Evolutionary conservation across 2,329 filamentous ascomycete genomes (phyloP), one percentile per base, ranked within the genome.

Genomic region (Teratosphaeriaceae sp.): DNA sequence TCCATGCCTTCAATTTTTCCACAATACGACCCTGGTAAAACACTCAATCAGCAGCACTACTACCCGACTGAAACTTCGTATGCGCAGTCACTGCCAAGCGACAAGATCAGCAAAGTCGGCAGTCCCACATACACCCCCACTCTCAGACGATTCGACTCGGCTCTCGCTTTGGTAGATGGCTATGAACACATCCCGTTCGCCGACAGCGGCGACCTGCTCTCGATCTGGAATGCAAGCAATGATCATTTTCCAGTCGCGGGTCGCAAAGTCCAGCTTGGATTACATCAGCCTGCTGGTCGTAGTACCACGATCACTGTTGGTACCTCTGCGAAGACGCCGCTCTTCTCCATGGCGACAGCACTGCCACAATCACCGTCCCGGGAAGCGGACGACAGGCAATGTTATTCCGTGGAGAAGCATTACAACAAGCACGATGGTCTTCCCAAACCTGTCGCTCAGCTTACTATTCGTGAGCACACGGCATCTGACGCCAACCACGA

Each of bases 1-100:
- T 67, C 74, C 0, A 73, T 85, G 54, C 75, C 77, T 23, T 88
- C 84, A 19, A 88, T 89, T 54, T 89, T 89, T 54, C 85, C 85
- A 6, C 73, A 76, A 22, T 88, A 88, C 58, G 80, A 89, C 55
- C 81, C 79, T 2, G 74, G 74, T 1, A 59, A 86, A 20, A 71
- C 83, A 4, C 72, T 87, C 2, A 72, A 79, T 43, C 76, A 79
- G 44, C 85, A 89, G 57, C 65, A 77, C 36, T 88, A 89, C 64
- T 83, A 75, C 38, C 83, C 84, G 2, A 81, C 74, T 21, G 35
- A 48, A 40, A 78, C 75, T 46, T 43, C 54, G 42, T 79, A 76
- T 46, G 80, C 83, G 11, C 75, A 76, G 1, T 73, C 77, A 23
- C 76, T 87, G 38, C 80, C 82, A 4, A 70, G 73, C 26, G 74